Conservation (phyloP, 345 rosid species). For the Dimocarpus longan region DNA sequence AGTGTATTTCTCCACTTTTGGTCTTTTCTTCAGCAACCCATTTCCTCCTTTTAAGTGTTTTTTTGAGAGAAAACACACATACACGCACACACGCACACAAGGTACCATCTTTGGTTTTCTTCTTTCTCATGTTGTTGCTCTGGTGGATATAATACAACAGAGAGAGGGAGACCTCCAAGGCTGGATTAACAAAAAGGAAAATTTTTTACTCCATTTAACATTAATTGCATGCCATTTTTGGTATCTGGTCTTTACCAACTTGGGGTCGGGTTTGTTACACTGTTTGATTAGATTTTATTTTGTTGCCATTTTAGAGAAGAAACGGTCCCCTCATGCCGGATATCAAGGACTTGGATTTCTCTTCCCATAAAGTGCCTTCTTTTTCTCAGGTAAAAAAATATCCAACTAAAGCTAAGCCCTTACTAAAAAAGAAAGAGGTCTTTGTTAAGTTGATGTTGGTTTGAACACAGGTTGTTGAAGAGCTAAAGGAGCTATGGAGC, state of each 20-base stretch:
- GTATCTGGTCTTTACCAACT: neutral
- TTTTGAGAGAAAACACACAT: neutral
- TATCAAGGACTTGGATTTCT: slow-evolving; percentile 45
- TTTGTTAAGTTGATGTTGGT: neutral
- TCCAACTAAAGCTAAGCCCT: neutral
- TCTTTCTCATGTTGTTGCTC: neutral
- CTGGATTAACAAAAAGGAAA: neutral
- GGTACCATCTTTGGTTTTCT: neutral
- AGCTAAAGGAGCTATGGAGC: slow-evolving; percentile 79
- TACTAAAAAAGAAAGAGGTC: too few relatives aligned
- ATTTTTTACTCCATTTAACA: neutral
- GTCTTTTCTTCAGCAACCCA: neutral
- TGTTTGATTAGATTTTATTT: slow-evolving; percentile 8
- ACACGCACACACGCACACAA: neutral
- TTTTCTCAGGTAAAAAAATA: slow-evolving; percentile 46
- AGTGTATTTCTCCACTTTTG: neutral
- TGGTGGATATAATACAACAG: neutral
- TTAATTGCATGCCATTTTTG: slow-evolving; percentile 11
- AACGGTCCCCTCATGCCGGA: slow-evolving; percentile 42
- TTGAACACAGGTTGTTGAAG: slow-evolving; percentile 61
- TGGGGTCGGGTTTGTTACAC: neutral
- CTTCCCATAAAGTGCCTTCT: slow-evolving; percentile 50
- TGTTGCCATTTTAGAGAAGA: too few relatives aligned
- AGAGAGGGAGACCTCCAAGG: neutral
- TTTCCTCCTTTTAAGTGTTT: neutral